Evolutionary conservation across 139 green algal species (phyloP).

Genomic region (Chlorokybus atmophyticus): DNA sequence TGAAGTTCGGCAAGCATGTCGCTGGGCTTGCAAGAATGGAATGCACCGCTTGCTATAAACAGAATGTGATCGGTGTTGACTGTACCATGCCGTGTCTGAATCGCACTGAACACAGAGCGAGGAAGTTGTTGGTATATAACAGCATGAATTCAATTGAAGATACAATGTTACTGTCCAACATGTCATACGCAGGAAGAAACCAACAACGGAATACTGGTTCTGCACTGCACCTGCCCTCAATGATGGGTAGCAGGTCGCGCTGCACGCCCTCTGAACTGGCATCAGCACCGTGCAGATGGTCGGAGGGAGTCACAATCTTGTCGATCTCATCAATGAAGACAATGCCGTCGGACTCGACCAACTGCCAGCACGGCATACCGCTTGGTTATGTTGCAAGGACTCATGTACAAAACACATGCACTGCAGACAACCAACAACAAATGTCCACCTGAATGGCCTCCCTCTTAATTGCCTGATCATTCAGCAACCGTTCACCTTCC

Average conservation of each 20-base stretch:
- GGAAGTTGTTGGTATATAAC: neutral
- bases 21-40: constrained; percentile 74
- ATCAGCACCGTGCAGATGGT: constrained; percentile 45
- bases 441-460: constrained; percentile 56
- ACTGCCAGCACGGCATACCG: too few species aligned
- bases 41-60: constrained; percentile 88
- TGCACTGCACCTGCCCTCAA: constrained; percentile 72
- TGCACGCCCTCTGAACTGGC: constrained; percentile 70
- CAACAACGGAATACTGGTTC: too few species aligned
- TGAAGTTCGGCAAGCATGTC: constrained; percentile 82
- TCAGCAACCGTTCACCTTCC: constrained; percentile 64
- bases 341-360: constrained; percentile 47
- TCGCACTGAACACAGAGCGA: constrained; percentile 8
- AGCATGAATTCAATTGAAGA: too few species aligned
- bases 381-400: too few species aligned
- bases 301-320: constrained; percentile 73
- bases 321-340: constrained; percentile 98
- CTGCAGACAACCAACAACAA: neutral
- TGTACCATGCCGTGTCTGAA: constrained; percentile 58
- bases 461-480: constrained; percentile 45
- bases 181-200: neutral
- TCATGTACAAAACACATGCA: neutral
- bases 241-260: constrained; percentile 92
- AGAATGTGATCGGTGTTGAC: constrained; percentile 92
- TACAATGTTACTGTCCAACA: neutral